Evolutionary conservation across 805 yeast species (phyloP).

Genomic region (Kluyveromyces siamensis): DNA sequence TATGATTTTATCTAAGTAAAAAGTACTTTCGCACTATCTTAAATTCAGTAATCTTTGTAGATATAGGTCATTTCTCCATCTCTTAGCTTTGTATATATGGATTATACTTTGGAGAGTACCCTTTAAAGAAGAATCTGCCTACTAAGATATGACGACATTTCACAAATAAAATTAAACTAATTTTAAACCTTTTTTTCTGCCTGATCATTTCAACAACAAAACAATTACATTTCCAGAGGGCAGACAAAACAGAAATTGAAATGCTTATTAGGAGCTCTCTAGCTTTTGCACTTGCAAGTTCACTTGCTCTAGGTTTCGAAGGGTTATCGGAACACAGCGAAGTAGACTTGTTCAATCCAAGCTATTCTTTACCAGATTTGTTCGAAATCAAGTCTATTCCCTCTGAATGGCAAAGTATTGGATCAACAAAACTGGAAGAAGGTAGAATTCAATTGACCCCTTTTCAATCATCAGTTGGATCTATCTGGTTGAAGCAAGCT

Average conservation of each 20-base stretch:
- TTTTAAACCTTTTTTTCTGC: not conserved
- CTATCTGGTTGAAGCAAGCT: conserved; percentile 36
- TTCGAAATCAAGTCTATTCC: conserved; percentile 20
- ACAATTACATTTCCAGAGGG: not conserved
- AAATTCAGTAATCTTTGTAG: no score
- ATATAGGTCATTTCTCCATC: not conserved
- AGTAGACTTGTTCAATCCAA: conserved; percentile 17
- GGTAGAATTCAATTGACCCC: conserved; percentile 51
- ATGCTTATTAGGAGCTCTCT: not conserved
- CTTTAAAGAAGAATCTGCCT: not conserved
- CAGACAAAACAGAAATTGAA: not conserved
- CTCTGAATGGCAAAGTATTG: conserved; percentile 33
- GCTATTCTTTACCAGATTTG: conserved; percentile 33
- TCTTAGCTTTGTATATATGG: not conserved
- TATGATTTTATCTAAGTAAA: no score
- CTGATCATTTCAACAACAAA: not conserved
- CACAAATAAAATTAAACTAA: not conserved
- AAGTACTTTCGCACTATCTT: no score
- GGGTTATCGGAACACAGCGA: conserved; percentile 6
- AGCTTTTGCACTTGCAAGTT: not conserved
- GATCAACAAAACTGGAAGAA: conserved; percentile 34
- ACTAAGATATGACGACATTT: not conserved
- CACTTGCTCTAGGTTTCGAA: no score
- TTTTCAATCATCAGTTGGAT: conserved; percentile 31
- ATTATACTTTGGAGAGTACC: no score